These are phyloP conservation scores for Aureobasidium uvarum DNA, from an alignment of 2,329 filamentous ascomycete species.

Conservation along the genomic window DNA sequence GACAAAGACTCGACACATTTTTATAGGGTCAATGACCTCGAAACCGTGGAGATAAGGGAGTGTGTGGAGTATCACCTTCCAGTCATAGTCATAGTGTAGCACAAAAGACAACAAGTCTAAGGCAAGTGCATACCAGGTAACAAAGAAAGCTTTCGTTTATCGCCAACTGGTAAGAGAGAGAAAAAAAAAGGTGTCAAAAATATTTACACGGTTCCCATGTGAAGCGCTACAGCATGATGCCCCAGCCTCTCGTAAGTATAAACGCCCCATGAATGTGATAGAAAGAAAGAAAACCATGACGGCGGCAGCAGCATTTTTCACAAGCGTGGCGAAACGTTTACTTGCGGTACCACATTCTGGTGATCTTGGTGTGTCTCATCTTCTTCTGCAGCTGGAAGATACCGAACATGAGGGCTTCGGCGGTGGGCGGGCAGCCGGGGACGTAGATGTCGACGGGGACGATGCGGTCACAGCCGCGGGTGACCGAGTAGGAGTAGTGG, in stretches of 20 bases:
- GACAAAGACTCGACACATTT: not conserved
- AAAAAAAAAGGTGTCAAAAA: constrained; percentile 16
- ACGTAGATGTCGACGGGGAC: constrained; percentile 80
- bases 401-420: constrained; percentile 55
- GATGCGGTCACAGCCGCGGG: constrained; percentile 71
- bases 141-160: constrained; percentile 21
- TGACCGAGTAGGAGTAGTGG: constrained; percentile 76
- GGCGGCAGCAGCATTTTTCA: not conserved
- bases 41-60: not conserved
- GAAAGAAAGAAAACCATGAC: not conserved
- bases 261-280: constrained; percentile 19
- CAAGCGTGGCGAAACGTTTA: constrained; percentile 32
- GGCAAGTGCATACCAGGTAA: not conserved
- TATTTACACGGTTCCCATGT: constrained; percentile 22
- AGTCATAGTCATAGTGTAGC: not conserved
- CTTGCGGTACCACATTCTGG: constrained; percentile 57
- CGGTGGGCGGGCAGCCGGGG: constrained; percentile 63
- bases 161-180: not conserved
- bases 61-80: not conserved
- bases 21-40: no score
- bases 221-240: constrained; percentile 23
- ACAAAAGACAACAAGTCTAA: not conserved
- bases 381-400: constrained; percentile 76
- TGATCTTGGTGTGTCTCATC: constrained; percentile 60
- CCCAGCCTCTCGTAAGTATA: constrained; percentile 15